Base-by-base conservation (phyloP, 805 yeast genomes). In the Barnettozyma pratensis region DNA sequence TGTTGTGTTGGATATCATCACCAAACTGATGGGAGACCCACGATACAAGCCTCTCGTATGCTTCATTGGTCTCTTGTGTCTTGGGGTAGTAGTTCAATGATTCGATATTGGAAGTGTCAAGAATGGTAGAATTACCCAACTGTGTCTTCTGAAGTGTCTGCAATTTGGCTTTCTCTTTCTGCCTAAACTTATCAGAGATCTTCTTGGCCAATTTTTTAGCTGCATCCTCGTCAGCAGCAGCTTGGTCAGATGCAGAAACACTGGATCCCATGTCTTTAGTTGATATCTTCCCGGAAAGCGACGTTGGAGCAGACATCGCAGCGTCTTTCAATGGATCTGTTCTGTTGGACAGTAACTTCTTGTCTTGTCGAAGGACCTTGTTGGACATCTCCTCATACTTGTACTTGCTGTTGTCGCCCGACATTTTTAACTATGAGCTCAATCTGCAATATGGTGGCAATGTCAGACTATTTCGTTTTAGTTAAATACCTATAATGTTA, bases 311-410 rank as follows among this genome's bases (percentile, higher is more conserved):
- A 3, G 85, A 80, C 11, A 70, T 61, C 27, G 76, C 81, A 5
- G 77, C 79, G 45, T 73, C 79, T 42, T 58, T 63, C 12, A 58
- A 57, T 7, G 71, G 72, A 42, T 65, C 70, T 40, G 71, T 61
- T 41, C 63, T 67, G 51, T 61, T 65, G 43, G 76, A 74, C 44
- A 78, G 62, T 37, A 80, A 67, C 44, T 82, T 64, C 51, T 74
- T 71, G 61, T 84, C 88, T 52, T 75, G 77, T 53, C 74, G 69
- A 30, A 83, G 72, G 52, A 87, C 92, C 69, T 83, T 83, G 57
- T 83, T 85, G 44, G 95, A 76, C 90, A 87, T 84, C 60, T 79
- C 87, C 62, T 81, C 85, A 56, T 81, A 79, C 54, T 80, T 74
- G 64, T 81, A 83, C 40, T 61, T 57, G 49, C 52, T 50, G 34